Evolutionary conservation across 2,329 filamentous ascomycete species (phyloP).

Genomic region (Penicillium sp.): DNA sequence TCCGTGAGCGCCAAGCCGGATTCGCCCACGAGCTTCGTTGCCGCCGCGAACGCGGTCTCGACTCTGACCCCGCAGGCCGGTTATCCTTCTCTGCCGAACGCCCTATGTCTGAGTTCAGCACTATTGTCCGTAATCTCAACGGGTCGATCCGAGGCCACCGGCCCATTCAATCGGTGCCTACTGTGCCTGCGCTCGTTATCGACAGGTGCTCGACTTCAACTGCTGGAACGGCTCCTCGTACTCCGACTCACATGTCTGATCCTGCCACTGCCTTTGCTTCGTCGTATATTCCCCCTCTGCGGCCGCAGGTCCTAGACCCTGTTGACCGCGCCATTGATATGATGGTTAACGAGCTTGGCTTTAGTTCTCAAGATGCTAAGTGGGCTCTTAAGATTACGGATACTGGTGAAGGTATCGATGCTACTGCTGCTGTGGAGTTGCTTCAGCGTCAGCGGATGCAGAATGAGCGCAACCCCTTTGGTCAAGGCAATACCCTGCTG

Average conservation of each 20-base stretch:
- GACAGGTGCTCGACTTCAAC: slow-evolving; percentile 14
- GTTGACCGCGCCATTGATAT: slow-evolving; percentile 49
- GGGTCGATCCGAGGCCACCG: slow-evolving; percentile 13
- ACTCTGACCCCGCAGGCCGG: slow-evolving; percentile 10
- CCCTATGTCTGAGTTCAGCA: slow-evolving; percentile 34
- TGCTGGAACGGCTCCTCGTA: slow-evolving; percentile 13
- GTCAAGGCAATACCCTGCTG: slow-evolving; percentile 16
- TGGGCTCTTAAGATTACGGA: slow-evolving; percentile 53
- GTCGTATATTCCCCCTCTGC: slow-evolving; percentile 15
- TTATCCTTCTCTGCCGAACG: slow-evolving; percentile 29
- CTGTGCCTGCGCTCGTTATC: slow-evolving; percentile 1
- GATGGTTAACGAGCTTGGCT: slow-evolving; percentile 52
- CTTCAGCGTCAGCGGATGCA: slow-evolving; percentile 39
- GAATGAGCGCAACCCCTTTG: slow-evolving; percentile 12
- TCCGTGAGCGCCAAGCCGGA: slow-evolving; percentile 25
- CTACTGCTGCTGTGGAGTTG: slow-evolving; percentile 50
- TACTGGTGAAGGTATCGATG: slow-evolving; percentile 50
- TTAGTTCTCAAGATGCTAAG: slow-evolving; percentile 47
- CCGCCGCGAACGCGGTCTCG: slow-evolving; percentile 14
- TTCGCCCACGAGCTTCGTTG: slow-evolving; percentile 29
- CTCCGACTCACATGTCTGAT: slow-evolving; percentile 7
- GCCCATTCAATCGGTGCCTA: slow-evolving; percentile 6
- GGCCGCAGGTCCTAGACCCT: slow-evolving; percentile 41
- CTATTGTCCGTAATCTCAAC: slow-evolving; percentile 31
- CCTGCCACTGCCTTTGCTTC: slow-evolving; percentile 8